These are phyloP conservation scores for Ophiostoma ips DNA, from an alignment of 2,329 filamentous ascomycete genomes.

Conservation along the genomic window DNA sequence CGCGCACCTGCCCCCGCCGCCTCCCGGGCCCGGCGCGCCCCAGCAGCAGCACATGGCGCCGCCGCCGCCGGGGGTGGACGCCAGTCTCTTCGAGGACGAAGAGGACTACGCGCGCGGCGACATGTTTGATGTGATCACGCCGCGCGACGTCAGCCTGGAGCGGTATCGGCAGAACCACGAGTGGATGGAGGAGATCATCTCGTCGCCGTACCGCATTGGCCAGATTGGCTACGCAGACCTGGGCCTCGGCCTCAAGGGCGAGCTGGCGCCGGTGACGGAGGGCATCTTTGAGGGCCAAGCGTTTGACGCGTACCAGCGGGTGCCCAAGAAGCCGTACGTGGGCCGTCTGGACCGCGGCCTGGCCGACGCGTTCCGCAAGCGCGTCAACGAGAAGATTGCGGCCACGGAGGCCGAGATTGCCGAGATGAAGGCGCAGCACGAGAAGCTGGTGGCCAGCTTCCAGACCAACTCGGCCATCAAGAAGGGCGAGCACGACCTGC, in stretches of 20 bases:
- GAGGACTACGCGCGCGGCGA: constrained; percentile 82
- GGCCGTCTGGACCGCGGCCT: constrained; percentile 60
- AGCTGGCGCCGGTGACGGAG: constrained; percentile 66
- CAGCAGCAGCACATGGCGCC: constrained; percentile 5
- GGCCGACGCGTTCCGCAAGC: constrained; percentile 69
- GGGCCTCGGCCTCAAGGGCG: constrained; percentile 71
- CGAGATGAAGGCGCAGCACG: constrained; percentile 68
- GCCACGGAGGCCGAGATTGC: constrained; percentile 71
- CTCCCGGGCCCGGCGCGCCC: neutral
- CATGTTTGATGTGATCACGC: constrained; percentile 77
- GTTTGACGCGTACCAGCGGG: constrained; percentile 30
- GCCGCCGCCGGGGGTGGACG: constrained; percentile 9
- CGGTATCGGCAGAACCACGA: constrained; percentile 92
- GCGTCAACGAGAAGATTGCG: constrained; percentile 57
- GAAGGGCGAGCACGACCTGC: constrained; percentile 62
- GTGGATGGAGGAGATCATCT: constrained; percentile 97
- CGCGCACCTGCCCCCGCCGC: neutral
- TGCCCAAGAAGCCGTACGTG: constrained; percentile 45
- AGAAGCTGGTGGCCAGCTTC: constrained; percentile 59
- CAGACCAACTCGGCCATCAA: constrained; percentile 56
- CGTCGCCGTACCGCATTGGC: constrained; percentile 71
- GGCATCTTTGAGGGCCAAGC: constrained; percentile 64
- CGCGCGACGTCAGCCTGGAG: constrained; percentile 73
- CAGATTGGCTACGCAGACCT: constrained; percentile 82
- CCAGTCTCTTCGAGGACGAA: constrained; percentile 55